Conservation (phyloP, 768 basidiomycete genomes). For the Termitomyces titanicus region DNA sequence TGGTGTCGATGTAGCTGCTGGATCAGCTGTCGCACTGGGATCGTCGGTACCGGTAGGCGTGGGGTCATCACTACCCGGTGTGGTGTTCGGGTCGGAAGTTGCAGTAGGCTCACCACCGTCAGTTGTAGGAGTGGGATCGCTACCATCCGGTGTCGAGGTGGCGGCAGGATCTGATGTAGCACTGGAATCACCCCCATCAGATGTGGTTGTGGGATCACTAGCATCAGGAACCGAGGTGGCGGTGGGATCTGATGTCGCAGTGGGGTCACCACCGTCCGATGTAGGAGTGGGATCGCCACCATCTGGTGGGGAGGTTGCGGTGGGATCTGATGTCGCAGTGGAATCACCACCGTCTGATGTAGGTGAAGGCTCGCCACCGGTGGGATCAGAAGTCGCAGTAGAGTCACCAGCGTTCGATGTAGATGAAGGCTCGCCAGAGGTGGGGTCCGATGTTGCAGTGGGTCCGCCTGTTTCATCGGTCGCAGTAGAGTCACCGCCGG, state of each 20-base stretch:
- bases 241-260: neutral
- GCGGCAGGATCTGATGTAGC: neutral
- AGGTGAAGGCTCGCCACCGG: neutral
- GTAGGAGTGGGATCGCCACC: neutral
- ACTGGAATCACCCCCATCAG: neutral
- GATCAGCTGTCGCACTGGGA: neutral
- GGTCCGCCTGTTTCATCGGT: neutral
- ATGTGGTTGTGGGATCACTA: neutral
- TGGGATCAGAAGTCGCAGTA: neutral
- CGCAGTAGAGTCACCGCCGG: neutral
- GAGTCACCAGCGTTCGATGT: neutral
- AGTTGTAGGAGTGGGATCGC: neutral
- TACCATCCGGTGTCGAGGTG: neutral
- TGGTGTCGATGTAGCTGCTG: neutral
- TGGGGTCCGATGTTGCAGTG: neutral
- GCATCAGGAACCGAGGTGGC: neutral
- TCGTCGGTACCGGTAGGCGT: neutral
- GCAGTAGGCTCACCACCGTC: neutral
- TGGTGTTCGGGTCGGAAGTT: neutral
- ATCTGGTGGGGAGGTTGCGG: neutral
- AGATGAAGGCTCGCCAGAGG: neutral
- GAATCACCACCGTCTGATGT: neutral
- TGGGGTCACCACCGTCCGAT: neutral
- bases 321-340: neutral
- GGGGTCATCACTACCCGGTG: neutral